A percentile compares a stretch with the other conserved stretches of the same genome.
Conservation (phyloP, 2,329 filamentous ascomycete genomes). For the Parafenestella ontariensis region DNA sequence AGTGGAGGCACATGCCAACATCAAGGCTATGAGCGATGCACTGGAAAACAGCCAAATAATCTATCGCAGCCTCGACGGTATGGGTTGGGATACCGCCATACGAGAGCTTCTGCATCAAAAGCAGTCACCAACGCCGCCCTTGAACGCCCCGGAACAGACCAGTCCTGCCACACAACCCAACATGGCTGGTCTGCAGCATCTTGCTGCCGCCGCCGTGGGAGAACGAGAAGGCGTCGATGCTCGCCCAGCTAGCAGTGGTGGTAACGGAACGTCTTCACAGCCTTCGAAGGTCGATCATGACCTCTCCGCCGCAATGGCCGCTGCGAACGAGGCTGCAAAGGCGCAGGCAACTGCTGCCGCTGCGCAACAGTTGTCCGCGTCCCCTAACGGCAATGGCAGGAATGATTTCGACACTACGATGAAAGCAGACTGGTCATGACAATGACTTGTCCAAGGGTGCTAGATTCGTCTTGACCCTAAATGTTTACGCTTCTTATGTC, state of each 20-base stretch:
- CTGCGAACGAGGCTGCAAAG: constrained; percentile 45
- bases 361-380: constrained; percentile 38
- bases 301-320: constrained; percentile 46
- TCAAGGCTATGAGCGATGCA: constrained; percentile 47
- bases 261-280: constrained; percentile 25
- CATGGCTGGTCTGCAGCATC: constrained; percentile 48
- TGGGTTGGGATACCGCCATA: constrained; percentile 47
- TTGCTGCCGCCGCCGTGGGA: constrained; percentile 48
- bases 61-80: constrained; percentile 35
- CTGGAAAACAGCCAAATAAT: constrained; percentile 43
- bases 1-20: constrained; percentile 43
- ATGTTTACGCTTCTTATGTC: too few relatives aligned
- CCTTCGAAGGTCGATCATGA: constrained; percentile 39
- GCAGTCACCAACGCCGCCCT: constrained; percentile 28
- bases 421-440: constrained; percentile 8
- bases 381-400: constrained; percentile 21
- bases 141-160: constrained; percentile 31
- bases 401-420: constrained; percentile 20
- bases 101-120: constrained; percentile 42
- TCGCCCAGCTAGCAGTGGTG: constrained; percentile 35
- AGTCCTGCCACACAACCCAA: constrained; percentile 40
- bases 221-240: constrained; percentile 43
- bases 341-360: constrained; percentile 46
- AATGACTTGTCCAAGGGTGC: background rate
- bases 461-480: too few relatives aligned